A percentile compares a stretch with the other conserved stretches of the same genome.
These are phyloP conservation scores for Vanrija humicola DNA, from an alignment of 1,284 basidiomycete species.

Conservation along the genomic window DNA sequence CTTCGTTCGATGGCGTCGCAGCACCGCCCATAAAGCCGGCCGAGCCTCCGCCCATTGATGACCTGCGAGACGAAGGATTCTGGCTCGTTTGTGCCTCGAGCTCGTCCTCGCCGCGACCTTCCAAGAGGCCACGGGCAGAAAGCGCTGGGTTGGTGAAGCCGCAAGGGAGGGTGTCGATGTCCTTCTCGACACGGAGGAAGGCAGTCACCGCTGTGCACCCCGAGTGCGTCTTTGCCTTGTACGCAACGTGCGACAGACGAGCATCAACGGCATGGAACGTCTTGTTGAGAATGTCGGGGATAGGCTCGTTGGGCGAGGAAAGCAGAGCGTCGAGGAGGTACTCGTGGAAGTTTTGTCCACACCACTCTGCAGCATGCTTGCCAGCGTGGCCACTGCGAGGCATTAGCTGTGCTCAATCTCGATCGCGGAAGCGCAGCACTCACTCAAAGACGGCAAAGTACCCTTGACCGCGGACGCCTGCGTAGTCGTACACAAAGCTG, in stretches of 20 bases:
- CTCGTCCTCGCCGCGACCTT: conserved; percentile 46
- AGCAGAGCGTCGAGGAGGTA: conserved; percentile 50
- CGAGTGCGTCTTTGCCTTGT: conserved; percentile 85
- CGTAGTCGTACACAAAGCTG: conserved; percentile 92
- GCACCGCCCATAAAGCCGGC: conserved; percentile 23
- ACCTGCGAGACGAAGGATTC: conserved; percentile 12
- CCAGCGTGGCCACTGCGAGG: conserved; percentile 78
- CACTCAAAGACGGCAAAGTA: conserved; percentile 95
- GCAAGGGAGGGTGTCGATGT: conserved; percentile 24
- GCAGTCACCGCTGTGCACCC: conserved; percentile 98
- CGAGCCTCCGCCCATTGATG: conserved; percentile 31
- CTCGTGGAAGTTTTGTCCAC: conserved; percentile 91
- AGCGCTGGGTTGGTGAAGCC: conserved; percentile 44
- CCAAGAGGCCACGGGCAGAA: conserved; percentile 37
- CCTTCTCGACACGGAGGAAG: conserved; percentile 88
- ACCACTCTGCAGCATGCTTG: conserved; percentile 98
- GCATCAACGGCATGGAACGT: conserved; percentile 91
- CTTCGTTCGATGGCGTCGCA: conserved; percentile 9
- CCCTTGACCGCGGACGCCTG: conserved; percentile 83
- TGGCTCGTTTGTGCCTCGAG: conserved; percentile 38
- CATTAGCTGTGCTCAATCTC: background rate
- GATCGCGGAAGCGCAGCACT: conserved; percentile 11
- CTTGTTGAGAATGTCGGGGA: conserved; percentile 87
- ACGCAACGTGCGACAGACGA: conserved; percentile 72
- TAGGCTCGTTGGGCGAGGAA: conserved; percentile 49